These are phyloP conservation scores for Biscogniauxia marginata DNA, from an alignment of 2,329 filamentous ascomycete genomes.

Conservation along the genomic window DNA sequence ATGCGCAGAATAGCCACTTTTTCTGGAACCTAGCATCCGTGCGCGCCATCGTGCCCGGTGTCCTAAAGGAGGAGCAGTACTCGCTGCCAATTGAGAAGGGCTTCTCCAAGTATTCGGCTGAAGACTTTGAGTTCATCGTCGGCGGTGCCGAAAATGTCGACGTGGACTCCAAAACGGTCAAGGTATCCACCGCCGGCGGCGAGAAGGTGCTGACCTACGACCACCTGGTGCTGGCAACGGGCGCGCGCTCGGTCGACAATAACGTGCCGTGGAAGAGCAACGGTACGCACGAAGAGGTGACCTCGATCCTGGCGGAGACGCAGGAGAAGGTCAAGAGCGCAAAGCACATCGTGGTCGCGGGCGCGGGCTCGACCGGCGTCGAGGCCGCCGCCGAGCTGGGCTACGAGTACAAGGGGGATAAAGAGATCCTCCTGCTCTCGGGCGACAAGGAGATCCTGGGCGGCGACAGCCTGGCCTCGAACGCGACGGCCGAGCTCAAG, in stretches of 20 bases:
- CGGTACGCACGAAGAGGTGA: constrained; percentile 45
- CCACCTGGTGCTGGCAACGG: constrained; percentile 58
- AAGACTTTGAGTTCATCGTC: constrained; percentile 51
- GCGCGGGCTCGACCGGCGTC: constrained; percentile 55
- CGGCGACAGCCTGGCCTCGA: constrained; percentile 42
- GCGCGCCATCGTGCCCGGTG: constrained; percentile 52
- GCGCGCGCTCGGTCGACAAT: constrained; percentile 42
- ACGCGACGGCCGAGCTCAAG: constrained; percentile 48
- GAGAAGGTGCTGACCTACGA: constrained; percentile 45
- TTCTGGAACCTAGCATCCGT: constrained; percentile 59
- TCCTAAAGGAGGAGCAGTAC: constrained; percentile 49
- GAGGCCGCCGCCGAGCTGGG: constrained; percentile 56
- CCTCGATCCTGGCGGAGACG: constrained; percentile 40
- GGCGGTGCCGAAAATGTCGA: constrained; percentile 47
- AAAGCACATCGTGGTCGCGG: constrained; percentile 54
- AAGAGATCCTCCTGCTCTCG: constrained; percentile 49
- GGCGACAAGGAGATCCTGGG: constrained; percentile 41
- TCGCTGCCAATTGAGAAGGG: constrained; percentile 49
- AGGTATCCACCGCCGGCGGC: constrained; percentile 35
- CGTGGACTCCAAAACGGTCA: constrained; percentile 39
- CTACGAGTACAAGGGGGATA: constrained; percentile 50
- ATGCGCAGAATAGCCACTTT: constrained; percentile 52
- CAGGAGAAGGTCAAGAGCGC: constrained; percentile 44
- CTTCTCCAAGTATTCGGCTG: constrained; percentile 48
- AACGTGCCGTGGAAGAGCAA: constrained; percentile 52